These are phyloP conservation scores for Pharus latifolius DNA, from an alignment of 176 grass and related monocot species.

Conservation along the genomic window DNA sequence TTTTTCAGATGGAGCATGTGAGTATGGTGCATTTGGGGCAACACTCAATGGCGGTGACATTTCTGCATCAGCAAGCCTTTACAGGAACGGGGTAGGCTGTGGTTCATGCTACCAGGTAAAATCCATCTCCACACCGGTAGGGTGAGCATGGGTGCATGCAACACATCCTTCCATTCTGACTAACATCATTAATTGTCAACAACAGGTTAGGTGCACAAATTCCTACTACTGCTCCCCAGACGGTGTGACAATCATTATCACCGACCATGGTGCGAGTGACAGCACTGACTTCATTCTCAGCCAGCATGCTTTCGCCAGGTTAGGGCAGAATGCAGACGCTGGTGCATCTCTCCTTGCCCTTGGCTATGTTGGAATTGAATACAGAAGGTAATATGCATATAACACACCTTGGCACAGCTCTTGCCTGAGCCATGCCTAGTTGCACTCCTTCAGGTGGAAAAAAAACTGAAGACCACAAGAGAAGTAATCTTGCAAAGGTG, in stretches of 20 bases:
- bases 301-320: conserved; percentile 33
- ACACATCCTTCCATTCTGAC: not conserved
- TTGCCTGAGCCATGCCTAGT: not conserved
- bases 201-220: conserved; percentile 43
- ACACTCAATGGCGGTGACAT: conserved; percentile 46
- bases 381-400: conserved; percentile 22
- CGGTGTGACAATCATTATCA: conserved; percentile 39
- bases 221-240: conserved; percentile 24
- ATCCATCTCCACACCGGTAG: not conserved
- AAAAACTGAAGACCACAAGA: not conserved
- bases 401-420: not conserved
- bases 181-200: not conserved
- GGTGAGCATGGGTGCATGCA: not conserved
- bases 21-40: conserved; percentile 41
- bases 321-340: conserved; percentile 36
- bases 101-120: conserved; percentile 63
- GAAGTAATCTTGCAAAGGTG: not conserved
- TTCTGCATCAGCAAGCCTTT: conserved; percentile 49
- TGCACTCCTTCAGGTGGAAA: not conserved
- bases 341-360: conserved; percentile 30
- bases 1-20: conserved; percentile 46
- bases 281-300: conserved; percentile 52
- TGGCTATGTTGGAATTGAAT: conserved; percentile 33
- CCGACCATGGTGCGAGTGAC: conserved; percentile 8
- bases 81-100: conserved; percentile 67